These are phyloP conservation scores for Cladophialophora psammophila DNA, from an alignment of 2,329 filamentous ascomycete species.

Conservation along the genomic window DNA sequence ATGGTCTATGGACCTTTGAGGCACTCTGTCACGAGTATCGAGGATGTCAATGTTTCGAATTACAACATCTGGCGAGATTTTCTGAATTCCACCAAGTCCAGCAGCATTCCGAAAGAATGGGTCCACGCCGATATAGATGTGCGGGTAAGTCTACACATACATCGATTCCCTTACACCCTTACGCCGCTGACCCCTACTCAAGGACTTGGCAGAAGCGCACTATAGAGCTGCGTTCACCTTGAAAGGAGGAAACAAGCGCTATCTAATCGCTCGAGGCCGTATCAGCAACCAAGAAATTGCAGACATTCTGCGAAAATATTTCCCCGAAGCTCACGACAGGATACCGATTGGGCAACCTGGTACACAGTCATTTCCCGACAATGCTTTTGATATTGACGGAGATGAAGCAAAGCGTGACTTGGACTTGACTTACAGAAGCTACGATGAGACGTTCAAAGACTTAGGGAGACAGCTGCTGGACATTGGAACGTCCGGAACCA, in stretches of 20 bases:
- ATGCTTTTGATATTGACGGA: too few relatives aligned
- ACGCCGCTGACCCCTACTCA: too few relatives aligned
- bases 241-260: slow-evolving; percentile 29
- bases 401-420: too few relatives aligned
- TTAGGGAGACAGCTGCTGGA: too few relatives aligned
- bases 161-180: too few relatives aligned
- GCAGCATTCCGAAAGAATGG: slow-evolving; percentile 26
- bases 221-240: slow-evolving; percentile 26
- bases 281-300: slow-evolving; percentile 21
- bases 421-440: too few relatives aligned
- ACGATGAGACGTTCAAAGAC: too few relatives aligned
- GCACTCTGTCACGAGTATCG: slow-evolving; percentile 35
- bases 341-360: too few relatives aligned
- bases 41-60: slow-evolving; percentile 49
- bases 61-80: slow-evolving; percentile 42
- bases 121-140: slow-evolving; percentile 27
- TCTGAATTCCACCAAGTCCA: slow-evolving; percentile 42
- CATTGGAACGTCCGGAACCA: too few relatives aligned
- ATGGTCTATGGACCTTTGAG: slow-evolving; percentile 53
- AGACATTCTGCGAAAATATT: slow-evolving; percentile 11
- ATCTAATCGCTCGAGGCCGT: slow-evolving; percentile 20
- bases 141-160: neutral
- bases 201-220: slow-evolving; percentile 29
- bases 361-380: too few relatives aligned
- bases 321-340: slow-evolving; percentile 8